These are phyloP conservation scores for Fusarium coicis DNA, from an alignment of 2,329 filamentous ascomycete genomes.

Conservation along the genomic window DNA sequence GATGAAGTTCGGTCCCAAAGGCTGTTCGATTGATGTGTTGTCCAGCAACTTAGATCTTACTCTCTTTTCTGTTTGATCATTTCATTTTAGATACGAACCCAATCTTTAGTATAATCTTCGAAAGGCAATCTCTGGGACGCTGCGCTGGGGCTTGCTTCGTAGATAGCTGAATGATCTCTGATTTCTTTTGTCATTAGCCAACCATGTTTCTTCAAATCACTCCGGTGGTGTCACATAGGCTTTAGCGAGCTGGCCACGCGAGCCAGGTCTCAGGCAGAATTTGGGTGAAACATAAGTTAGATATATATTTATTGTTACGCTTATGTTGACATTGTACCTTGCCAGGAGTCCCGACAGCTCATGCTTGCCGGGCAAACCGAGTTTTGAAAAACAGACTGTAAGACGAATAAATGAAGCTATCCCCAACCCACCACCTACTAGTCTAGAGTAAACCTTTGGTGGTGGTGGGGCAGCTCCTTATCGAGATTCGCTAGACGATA, in stretches of 20 bases:
- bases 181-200: neutral
- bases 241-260: constrained; percentile 13
- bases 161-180: constrained; percentile 11
- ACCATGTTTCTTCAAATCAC: neutral
- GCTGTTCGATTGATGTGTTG: neutral
- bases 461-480: constrained; percentile 27
- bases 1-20: neutral
- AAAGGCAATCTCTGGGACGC: neutral
- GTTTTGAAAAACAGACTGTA: neutral
- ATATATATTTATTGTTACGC: neutral
- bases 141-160: neutral
- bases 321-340: neutral
- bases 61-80: constrained; percentile 10
- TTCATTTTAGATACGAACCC: constrained; percentile 26
- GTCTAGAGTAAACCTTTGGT: neutral
- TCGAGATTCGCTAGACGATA: constrained; percentile 17
- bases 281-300: neutral
- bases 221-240: constrained; percentile 5
- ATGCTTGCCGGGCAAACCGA: no score
- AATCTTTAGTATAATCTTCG: neutral
- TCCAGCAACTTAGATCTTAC: constrained; percentile 28
- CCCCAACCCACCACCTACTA: constrained; percentile 10
- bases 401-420: constrained; percentile 12
- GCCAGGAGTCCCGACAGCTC: neutral
- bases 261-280: constrained; percentile 7